A percentile compares a stretch with the other conserved stretches of the same genome.
These are phyloP conservation scores for Yamadazyma paraphyllophila DNA, from an alignment of 805 yeast species.

Conservation along the genomic window DNA sequence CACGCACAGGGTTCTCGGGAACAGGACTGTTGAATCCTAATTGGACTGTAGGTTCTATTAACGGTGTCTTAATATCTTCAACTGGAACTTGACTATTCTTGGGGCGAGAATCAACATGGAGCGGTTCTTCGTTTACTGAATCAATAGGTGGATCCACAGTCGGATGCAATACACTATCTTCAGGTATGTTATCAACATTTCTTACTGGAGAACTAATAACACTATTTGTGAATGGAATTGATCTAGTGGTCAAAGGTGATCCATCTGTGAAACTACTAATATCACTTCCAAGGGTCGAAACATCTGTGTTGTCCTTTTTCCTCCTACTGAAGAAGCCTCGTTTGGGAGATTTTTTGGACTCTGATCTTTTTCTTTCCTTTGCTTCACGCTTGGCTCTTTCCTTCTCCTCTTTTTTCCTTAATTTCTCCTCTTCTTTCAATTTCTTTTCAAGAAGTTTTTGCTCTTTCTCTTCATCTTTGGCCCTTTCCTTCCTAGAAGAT, in stretches of 20 bases:
- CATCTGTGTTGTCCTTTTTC: conserved; percentile 7
- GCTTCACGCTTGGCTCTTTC: conserved; percentile 9
- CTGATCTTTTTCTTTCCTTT: conserved; percentile 15
- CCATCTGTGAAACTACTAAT: conserved; percentile 3
- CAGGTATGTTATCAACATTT: background rate
- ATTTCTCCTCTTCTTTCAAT: conserved; percentile 16
- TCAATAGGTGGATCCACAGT: background rate
- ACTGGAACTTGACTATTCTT: no score
- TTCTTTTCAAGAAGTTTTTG: conserved; percentile 17
- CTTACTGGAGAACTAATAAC: conserved; percentile 5
- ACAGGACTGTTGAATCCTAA: background rate
- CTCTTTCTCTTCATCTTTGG: conserved; percentile 22
- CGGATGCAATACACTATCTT: conserved; percentile 1
- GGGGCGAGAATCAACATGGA: background rate
- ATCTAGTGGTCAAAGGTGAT: background rate
- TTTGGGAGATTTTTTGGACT: conserved; percentile 3
- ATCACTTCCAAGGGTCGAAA: conserved; percentile 4
- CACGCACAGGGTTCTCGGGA: background rate
- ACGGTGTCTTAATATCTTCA: background rate
- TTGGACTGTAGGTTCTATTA: conserved; percentile 6
- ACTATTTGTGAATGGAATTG: background rate
- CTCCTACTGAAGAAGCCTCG: conserved; percentile 13
- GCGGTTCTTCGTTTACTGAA: background rate
- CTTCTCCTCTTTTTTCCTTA: conserved; percentile 12
- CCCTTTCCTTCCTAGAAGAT: conserved; percentile 22